Evolutionary conservation across 75 land plant species (phyloP), one percentile per base, ranked within the genome.

Genomic region (Sequoia sempervirens): DNA sequence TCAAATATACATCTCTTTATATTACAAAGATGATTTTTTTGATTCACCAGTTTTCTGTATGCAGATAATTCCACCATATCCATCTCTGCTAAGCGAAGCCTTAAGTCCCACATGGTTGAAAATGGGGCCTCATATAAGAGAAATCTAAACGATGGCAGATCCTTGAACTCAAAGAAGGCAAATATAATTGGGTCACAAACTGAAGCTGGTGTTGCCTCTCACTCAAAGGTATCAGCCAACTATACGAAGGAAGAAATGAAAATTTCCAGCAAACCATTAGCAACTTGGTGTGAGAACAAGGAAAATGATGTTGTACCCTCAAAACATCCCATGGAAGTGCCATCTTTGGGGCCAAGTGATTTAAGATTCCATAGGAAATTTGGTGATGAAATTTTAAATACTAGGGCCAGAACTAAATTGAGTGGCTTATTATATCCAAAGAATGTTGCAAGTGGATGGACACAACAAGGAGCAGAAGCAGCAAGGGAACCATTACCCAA

Each of bases 401-500:
- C 46, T 9, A 46, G 26, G 47, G 9, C 8, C 23, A 45, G 80
- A 45, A 8, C 12, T 78, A 78, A 43, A 26, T 10, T 43, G n/a
- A 50, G 80, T n/a, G 80, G 18, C 13, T 43, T 46, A 78, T 78
- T 26, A 45, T 26, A 78, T 23, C 79, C 90, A 58, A 90, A 87
- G 64, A 91, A 92, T 82, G 80, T 53, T 58, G 91, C 91, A 34
- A 89, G 89, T 72, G 82, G 86, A 26, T 85, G 88, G 38, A 89
- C 90, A 83, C 73, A 70, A 70, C 81, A 83, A 28, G 87, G 88
- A 36, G 86, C 80, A 73, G 93, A 93, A 37, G 86, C 87, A 30
- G 50, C 78, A 5, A 91, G 82, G 80, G 88, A 90, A 79, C 94
- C 93, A 7, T n/a, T 93, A 18, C 91, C 91, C 58, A 87, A 81